These are phyloP conservation scores for Dendryphion nanum DNA, from an alignment of 2,329 filamentous ascomycete genomes.

Conservation along the genomic window DNA sequence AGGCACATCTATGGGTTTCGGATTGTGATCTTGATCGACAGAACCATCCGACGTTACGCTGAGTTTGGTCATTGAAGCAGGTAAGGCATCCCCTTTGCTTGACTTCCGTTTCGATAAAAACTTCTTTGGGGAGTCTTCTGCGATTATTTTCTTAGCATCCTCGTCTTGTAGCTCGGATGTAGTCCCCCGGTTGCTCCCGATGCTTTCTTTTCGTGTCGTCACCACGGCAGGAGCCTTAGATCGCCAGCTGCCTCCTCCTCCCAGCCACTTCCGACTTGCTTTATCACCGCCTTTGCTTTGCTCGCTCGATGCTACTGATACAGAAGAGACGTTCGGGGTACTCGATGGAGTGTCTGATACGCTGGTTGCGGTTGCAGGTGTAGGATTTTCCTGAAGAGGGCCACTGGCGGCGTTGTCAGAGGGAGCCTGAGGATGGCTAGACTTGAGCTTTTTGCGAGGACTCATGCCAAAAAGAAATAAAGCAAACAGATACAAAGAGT, in stretches of 20 bases:
- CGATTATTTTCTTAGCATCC: constrained; percentile 24
- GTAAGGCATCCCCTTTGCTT: constrained; percentile 46
- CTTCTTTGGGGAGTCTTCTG: constrained; percentile 30
- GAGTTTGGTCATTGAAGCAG: constrained; percentile 47
- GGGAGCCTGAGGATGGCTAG: constrained; percentile 1
- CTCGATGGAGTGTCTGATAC: constrained; percentile 12
- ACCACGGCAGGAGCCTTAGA: constrained; percentile 48
- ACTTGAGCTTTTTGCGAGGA: constrained; percentile 44
- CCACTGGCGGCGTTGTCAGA: constrained; percentile 7
- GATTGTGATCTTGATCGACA: too few relatives aligned
- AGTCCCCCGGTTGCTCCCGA: constrained; percentile 44
- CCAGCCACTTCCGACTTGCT: constrained; percentile 43
- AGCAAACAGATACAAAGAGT: too few relatives aligned
- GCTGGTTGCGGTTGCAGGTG: too few relatives aligned
- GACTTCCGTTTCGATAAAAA: constrained; percentile 45
- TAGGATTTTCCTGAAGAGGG: too few relatives aligned
- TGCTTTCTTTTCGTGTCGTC: constrained; percentile 47
- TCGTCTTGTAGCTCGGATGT: constrained; percentile 40
- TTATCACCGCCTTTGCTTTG: too few relatives aligned
- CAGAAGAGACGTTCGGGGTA: too few relatives aligned
- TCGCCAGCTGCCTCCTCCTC: constrained; percentile 43
- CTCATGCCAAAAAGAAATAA: constrained; percentile 33
- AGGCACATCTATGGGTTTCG: constrained; percentile 13
- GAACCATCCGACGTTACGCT: constrained; percentile 42
- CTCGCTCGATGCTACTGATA: too few relatives aligned